Base-by-base conservation (phyloP, 1,284 basidiomycete species). In the Melampsora americana region DNA sequence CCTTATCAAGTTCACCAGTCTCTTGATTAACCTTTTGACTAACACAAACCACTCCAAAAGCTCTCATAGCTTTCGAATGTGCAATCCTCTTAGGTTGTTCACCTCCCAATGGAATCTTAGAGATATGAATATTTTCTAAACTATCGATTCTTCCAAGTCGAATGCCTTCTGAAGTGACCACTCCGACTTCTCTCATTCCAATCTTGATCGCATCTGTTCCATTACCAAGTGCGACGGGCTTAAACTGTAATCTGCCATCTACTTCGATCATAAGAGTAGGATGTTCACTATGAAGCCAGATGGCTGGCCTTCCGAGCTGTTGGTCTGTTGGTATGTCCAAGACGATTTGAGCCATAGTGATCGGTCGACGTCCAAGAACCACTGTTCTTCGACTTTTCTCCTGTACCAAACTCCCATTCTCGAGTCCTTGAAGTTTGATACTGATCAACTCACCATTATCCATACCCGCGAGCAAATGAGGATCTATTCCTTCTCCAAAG, bases 21-120 rank as follows among this genome's bases (percentile, higher is more conserved):
- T 66, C 14, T 44, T 66, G 62, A 56, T 74, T 56, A n/a, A 74
- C 26, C 30, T 66, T 62, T 30, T 42, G 44, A 53, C 48, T 23
- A 20, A 46, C 30, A 66, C 64, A 74, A 74, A 74, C n/a, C 30
- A 74, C 64, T 18, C 48, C 71, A 53, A 39, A 74, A 11, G 71
- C 64, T 44, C 42, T 44, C 28, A 66, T 35, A 6, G 59, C 48
- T 42, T 39, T 30, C 0, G 71, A 74, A 60, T 74, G 71, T 23
- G 64, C 44, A 30, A 74, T 74, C 23, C 64, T 32, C 35, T 50
- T 30, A 42, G 71, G 71, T 66, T 66, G 64, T 59, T 74, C 71
- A 26, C 14, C 56, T 7, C 71, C 71, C 39, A 74, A 65, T 20
- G 62, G 39, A 59, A 74, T 23, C 50, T 74, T 74, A 39, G 30